phyloP scores from a whole-genome alignment of 1,139 yeast genomes.

The Kurtzmaniella quercitrusa region DNA sequence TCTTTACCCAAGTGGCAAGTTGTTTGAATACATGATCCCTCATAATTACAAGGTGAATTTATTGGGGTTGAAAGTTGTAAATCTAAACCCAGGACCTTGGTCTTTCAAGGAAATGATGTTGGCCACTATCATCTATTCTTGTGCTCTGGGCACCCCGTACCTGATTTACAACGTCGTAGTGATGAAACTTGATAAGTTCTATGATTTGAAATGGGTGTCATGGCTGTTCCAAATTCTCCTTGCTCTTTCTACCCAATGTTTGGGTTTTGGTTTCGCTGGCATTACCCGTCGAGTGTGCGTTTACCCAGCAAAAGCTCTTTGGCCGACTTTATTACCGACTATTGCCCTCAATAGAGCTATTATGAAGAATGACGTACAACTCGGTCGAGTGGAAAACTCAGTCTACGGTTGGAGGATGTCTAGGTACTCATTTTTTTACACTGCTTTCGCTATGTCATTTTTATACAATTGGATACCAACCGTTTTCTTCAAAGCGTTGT shows the following conservation, averaged over 20 bases:
- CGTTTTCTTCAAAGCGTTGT: constrained; percentile 37
- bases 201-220: constrained; percentile 43
- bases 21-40: constrained; percentile 36
- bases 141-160: constrained; percentile 44
- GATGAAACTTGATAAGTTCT: constrained; percentile 41
- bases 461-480: constrained; percentile 42
- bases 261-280: constrained; percentile 47
- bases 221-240: constrained; percentile 35
- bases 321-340: constrained; percentile 47
- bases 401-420: constrained; percentile 42
- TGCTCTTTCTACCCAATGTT: constrained; percentile 38
- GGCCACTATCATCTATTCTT: constrained; percentile 40
- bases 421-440: constrained; percentile 34
- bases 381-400: constrained; percentile 13
- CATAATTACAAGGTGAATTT: constrained; percentile 17
- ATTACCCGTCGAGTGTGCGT: constrained; percentile 42
- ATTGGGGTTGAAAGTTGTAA: constrained; percentile 17
- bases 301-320: constrained; percentile 40
- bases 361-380: constrained; percentile 25
- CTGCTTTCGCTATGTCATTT: constrained; percentile 30
- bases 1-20: constrained; percentile 36
- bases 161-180: constrained; percentile 42
- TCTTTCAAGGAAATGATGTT: constrained; percentile 29
- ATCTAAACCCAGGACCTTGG: constrained; percentile 42
- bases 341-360: constrained; percentile 42